Evolutionary conservation across 768 basidiomycete genomes (phyloP).

Genomic region (Russula abietina): DNA sequence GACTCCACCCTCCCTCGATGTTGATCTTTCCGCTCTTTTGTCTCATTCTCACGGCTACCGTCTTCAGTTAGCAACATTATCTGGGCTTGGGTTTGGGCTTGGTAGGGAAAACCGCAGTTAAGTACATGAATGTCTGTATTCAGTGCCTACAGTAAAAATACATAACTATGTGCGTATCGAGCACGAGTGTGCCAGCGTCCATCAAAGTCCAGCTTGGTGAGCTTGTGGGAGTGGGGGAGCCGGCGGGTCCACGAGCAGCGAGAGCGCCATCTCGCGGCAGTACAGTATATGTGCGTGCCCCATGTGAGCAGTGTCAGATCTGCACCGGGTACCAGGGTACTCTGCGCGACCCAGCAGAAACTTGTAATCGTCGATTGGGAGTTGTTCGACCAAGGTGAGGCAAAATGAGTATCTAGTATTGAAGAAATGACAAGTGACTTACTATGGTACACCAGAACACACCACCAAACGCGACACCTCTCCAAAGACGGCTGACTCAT

Average conservation of each 20-base stretch:
- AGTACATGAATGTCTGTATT: too few species aligned
- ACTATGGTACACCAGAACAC: conserved; percentile 94
- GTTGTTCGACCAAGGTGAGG: conserved; percentile 53
- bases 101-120: too few species aligned
- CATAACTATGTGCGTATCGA: too few species aligned
- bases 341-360: conserved; percentile 84
- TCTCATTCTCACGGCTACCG: too few species aligned
- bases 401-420: neutral
- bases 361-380: conserved; percentile 79
- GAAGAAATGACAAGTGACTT: conserved; percentile 23
- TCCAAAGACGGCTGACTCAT: conserved; percentile 85
- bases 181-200: too few species aligned
- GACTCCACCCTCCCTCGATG: too few species aligned
- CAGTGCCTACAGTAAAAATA: too few species aligned
- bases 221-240: too few species aligned
- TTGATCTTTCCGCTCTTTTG: too few species aligned
- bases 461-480: conserved; percentile 88
- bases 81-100: too few species aligned
- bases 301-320: conserved; percentile 90
- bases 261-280: conserved; percentile 81
- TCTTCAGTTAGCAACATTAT: too few species aligned
- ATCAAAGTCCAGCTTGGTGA: too few species aligned
- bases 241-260: conserved; percentile 64
- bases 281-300: conserved; percentile 91
- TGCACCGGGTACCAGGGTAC: conserved; percentile 58